A percentile compares a stretch with the other conserved stretches of the same genome.
Conservation (phyloP, 176 grass and related monocot species). For the Triticum aestivum region IWGSC_CS_RefSeq_v2.1 NC_057802.1:4928662-4929161, state of each 20-base stretch:
- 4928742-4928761: constrained; percentile 44
- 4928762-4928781: constrained; percentile 46
- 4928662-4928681: constrained; percentile 52
- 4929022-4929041: constrained; percentile 28
- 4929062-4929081: constrained; percentile 24
- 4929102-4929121: constrained; percentile 2
- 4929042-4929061: constrained; percentile 15
- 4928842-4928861: too few species aligned
- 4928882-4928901: too few species aligned
- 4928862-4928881: too few species aligned
- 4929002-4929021: constrained; percentile 45
- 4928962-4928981: constrained; percentile 38
- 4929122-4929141: constrained; percentile 12
- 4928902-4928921: too few species aligned
- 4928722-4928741: constrained; percentile 46
- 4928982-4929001: constrained; percentile 52
- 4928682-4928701: constrained; percentile 50
- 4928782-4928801: constrained; percentile 47
- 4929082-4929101: constrained; percentile 34
- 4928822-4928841: too few species aligned
- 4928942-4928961: too few species aligned
- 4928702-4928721: constrained; percentile 33
- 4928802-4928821: constrained; percentile 20
- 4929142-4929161: constrained; percentile 18
- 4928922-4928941: too few species aligned